These are phyloP conservation scores for Rhizopus sp. DNA, from an alignment of 371 early-diverging fungal species.

Conservation along the genomic window DNA sequence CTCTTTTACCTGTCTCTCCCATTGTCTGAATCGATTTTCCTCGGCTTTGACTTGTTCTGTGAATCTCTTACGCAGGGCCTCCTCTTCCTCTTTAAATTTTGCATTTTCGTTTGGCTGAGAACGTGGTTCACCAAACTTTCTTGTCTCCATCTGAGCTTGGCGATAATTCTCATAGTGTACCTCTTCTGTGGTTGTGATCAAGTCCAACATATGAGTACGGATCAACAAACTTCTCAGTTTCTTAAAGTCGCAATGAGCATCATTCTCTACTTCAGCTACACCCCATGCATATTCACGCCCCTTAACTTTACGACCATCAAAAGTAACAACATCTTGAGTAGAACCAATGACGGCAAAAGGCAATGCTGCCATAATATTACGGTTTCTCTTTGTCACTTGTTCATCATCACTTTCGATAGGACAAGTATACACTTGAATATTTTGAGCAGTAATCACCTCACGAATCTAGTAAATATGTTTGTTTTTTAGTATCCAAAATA, in stretches of 20 bases:
- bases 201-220: constrained; percentile 93
- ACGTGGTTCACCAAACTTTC: constrained; percentile 79
- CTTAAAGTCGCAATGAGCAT: constrained; percentile 89
- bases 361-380: constrained; percentile 85
- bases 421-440: constrained; percentile 78
- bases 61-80: constrained; percentile 84
- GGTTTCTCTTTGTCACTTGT: constrained; percentile 73
- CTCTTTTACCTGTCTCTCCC: constrained; percentile 90
- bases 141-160: constrained; percentile 79
- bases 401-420: constrained; percentile 90
- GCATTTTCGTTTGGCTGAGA: constrained; percentile 76
- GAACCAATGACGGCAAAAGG: constrained; percentile 96
- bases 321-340: constrained; percentile 78
- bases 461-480: constrained; percentile 55
- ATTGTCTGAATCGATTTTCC: constrained; percentile 92
- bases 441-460: constrained; percentile 76
- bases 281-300: constrained; percentile 97
- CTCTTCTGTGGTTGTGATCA: constrained; percentile 89
- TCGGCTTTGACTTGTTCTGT: constrained; percentile 94
- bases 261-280: constrained; percentile 91
- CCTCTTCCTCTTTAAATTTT: constrained; percentile 96
- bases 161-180: constrained; percentile 92
- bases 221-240: constrained; percentile 93
- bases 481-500: constrained; percentile 2
- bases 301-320: constrained; percentile 77